A percentile compares a stretch with the other conserved stretches of the same genome.
These are phyloP conservation scores for Suillus cothurnatus DNA, from an alignment of 768 basidiomycete species.

Conservation along the genomic window DNA sequence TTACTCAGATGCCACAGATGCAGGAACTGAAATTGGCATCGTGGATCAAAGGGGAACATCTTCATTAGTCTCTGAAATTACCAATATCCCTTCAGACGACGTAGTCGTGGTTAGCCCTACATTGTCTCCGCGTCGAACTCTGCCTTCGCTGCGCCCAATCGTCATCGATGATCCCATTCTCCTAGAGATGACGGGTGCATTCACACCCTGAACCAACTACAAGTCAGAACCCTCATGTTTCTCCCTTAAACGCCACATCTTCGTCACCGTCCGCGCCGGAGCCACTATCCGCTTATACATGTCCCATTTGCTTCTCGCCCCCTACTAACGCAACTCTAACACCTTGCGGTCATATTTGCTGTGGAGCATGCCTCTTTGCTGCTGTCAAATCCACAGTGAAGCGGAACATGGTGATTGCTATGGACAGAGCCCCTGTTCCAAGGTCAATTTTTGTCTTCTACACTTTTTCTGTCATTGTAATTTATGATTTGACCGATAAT, in stretches of 20 bases:
- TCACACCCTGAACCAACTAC: conserved; percentile 5
- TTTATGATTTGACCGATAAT: not conserved
- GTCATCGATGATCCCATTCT: conserved; percentile 2
- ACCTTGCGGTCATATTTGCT: conserved; percentile 80
- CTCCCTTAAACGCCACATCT: not conserved
- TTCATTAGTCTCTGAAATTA: not conserved
- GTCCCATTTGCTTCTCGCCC: conserved; percentile 79
- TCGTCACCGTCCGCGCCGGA: conserved; percentile 17
- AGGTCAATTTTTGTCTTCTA: conserved; percentile 34
- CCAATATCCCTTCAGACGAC: not conserved
- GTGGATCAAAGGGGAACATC: conserved; percentile 1
- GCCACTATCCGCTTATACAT: conserved; percentile 63
- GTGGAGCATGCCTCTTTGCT: conserved; percentile 74
- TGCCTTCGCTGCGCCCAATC: not conserved
- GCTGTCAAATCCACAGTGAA: conserved; percentile 66
- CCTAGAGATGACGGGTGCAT: not conserved
- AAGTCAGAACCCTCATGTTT: conserved; percentile 1
- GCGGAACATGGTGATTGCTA: conserved; percentile 41
- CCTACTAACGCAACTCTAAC: conserved; percentile 77
- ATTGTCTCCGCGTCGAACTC: not conserved
- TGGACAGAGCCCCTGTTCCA: conserved; percentile 37
- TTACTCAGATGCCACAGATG: not conserved
- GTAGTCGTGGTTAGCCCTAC: conserved; percentile 5
- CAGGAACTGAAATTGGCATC: not conserved
- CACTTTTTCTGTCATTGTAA: not conserved